A percentile compares a stretch with the other conserved stretches of the same genome.
Evolutionary conservation across 331 rosid species (phyloP).

Genomic region (Malus hybrid): DNA sequence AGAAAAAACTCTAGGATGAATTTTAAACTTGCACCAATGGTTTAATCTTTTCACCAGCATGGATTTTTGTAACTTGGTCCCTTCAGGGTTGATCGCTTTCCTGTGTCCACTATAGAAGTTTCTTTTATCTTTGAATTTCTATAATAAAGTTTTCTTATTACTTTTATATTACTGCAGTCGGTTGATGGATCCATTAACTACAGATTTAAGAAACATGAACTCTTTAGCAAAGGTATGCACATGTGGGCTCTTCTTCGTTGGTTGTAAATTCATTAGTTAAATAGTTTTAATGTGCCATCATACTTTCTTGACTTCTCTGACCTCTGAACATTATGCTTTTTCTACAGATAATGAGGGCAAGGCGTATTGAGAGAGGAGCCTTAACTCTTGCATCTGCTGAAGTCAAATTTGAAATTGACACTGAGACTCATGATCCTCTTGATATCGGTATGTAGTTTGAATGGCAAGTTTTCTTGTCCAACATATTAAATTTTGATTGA

Average conservation of each 20-base stretch:
- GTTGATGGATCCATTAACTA: constrained; percentile 81
- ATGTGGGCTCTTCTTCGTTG: constrained; percentile 1
- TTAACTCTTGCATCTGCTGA: constrained; percentile 99
- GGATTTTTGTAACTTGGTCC: background rate
- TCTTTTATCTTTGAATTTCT: background rate
- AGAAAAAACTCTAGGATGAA: background rate
- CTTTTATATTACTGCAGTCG: constrained; percentile 53
- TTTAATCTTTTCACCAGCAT: background rate
- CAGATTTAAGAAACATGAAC: constrained; percentile 89
- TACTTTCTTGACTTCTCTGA: constrained; percentile 14
- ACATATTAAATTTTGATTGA: background rate
- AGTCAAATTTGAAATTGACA: constrained; percentile 96
- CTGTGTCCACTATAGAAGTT: background rate
- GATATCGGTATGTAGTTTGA: constrained; percentile 63
- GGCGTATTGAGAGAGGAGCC: constrained; percentile 94
- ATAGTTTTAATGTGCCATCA: constrained; percentile 5
- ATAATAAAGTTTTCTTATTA: constrained; percentile 10
- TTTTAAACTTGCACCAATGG: background rate
- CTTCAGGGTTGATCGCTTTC: background rate
- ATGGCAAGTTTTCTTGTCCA: background rate
- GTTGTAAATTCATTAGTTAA: background rate
- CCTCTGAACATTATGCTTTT: constrained; percentile 20
- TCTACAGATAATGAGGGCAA: constrained; percentile 76
- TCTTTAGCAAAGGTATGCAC: constrained; percentile 77
- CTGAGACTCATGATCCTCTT: constrained; percentile 98